Base-by-base conservation (phyloP, 768 basidiomycete genomes). In the Termitomyces sp. region DNA sequence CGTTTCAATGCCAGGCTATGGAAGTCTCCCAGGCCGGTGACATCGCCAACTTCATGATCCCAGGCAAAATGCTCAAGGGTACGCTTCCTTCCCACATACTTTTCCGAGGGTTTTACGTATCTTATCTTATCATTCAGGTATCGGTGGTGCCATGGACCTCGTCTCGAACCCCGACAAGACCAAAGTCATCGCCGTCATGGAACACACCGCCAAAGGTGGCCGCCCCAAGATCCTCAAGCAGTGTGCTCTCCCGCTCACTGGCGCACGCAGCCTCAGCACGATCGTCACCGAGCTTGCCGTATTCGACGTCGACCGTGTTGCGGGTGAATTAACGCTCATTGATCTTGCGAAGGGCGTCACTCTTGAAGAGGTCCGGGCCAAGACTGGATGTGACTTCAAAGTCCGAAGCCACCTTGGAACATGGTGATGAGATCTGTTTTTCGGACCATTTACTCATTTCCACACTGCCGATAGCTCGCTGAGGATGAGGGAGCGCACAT, bases 11-110 rank as follows among this genome's bases (percentile, higher is more conserved):
- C 16, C 57, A 93, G 90, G 93, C 93, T 10, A 93, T 98, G 92
- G 87, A 98, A 80, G 95, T 98, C 49, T 94, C 93, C 2, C 87
- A 91, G 62, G 85, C 84, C 1, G 95, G 93, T 40, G 95, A 98
- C 70, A 89, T 98, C 62, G 95, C 95, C 56, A 98, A 98, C 78
- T 98, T 93, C 70, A 98, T 97, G 95, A 95, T 97, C 67, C 95
- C 95, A 2, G 93, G 94, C 14, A 96, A 97, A 76, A 82, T 94
- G 70, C 81, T 93, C 34, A 93, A 91, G 79, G 89, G 89, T 82
- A 62, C 13, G 63, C 56, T 43, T 47, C 20, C 22, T 46, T 46
- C 51, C 24, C 16, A 47, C 32, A 18, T 5, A 20, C 43, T 36
- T 45, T 44, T 40, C 4, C 24, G 24, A 39, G 16, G 20, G 16